These are phyloP conservation scores for Picocystis salinarum DNA, from an alignment of 139 green algal genomes.

Conservation along the genomic window DNA sequence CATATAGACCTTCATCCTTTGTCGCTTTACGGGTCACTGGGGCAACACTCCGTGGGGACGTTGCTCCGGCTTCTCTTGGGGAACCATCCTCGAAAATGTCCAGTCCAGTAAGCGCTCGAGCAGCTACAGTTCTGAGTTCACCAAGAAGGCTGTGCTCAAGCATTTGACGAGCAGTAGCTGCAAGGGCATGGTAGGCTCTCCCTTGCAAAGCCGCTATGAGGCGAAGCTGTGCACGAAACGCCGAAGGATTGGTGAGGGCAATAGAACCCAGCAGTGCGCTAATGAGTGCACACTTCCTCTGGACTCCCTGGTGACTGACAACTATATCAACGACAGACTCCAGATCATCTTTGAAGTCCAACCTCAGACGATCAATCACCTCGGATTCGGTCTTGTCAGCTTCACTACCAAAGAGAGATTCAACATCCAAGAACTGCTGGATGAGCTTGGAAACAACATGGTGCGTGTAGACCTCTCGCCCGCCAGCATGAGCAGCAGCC, in stretches of 20 bases:
- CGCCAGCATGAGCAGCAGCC: constrained; percentile 32
- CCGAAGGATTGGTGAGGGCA: constrained; percentile 46
- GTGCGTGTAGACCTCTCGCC: constrained; percentile 32
- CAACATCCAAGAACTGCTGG: constrained; percentile 50
- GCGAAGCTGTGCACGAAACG: constrained; percentile 50
- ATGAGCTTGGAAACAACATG: constrained; percentile 41
- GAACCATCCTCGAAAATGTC: constrained; percentile 58
- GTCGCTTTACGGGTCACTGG: constrained; percentile 4
- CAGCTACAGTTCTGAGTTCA: constrained; percentile 65
- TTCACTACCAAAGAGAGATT: constrained; percentile 8
- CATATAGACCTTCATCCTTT: background rate
- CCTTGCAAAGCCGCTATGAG: constrained; percentile 50
- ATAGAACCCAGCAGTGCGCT: constrained; percentile 47
- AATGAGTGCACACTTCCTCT: constrained; percentile 50
- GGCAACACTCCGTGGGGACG: background rate
- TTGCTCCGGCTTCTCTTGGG: background rate
- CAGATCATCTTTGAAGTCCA: no score
- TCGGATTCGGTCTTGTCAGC: background rate
- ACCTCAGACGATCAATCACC: constrained; percentile 5
- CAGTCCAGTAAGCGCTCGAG: constrained; percentile 58
- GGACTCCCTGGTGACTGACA: constrained; percentile 53
- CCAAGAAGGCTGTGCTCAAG: constrained; percentile 64
- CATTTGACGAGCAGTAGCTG: constrained; percentile 29
- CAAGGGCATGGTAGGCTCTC: constrained; percentile 25
- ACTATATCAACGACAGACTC: constrained; percentile 64